These are phyloP conservation scores for Trichoderma asperelloides DNA, from an alignment of 495 filamentous ascomycete species.

Conservation along the genomic window DNA sequence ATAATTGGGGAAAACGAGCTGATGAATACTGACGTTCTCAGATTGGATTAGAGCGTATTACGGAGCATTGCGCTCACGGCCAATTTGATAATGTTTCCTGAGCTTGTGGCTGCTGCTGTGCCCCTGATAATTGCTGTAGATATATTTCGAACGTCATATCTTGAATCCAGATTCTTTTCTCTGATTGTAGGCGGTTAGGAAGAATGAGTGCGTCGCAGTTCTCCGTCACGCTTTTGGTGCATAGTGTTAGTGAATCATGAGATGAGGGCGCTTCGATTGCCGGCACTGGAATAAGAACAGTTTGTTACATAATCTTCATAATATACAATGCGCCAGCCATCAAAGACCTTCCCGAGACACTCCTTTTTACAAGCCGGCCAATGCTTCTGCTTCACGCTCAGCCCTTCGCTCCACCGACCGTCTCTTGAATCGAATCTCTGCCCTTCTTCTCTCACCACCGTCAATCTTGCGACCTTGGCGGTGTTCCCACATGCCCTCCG, in stretches of 20 bases:
- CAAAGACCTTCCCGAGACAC: not conserved
- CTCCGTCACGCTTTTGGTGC: too few relatives aligned
- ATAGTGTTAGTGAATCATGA: not conserved
- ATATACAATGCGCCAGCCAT: slow-evolving; percentile 6
- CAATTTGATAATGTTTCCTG: too few relatives aligned
- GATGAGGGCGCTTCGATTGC: not conserved
- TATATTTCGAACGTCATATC: not conserved
- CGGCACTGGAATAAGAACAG: not conserved
- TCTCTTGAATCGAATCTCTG: slow-evolving; percentile 60
- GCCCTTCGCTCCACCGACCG: slow-evolving; percentile 40
- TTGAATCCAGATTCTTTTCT: not conserved
- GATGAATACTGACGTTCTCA: too few relatives aligned
- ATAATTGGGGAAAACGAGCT: too few relatives aligned
- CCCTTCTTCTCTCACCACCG: slow-evolving; percentile 85
- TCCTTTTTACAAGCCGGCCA: not conserved
- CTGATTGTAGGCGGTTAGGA: too few relatives aligned
- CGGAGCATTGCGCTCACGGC: too few relatives aligned
- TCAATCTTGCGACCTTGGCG: slow-evolving; percentile 81
- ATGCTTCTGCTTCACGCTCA: slow-evolving; percentile 23
- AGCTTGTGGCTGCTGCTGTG: too few relatives aligned
- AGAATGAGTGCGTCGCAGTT: too few relatives aligned
- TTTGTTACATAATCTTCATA: not conserved
- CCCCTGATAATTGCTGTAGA: not conserved
- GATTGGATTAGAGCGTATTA: too few relatives aligned
- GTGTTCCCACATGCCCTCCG: slow-evolving; percentile 86